These are phyloP conservation scores for Begonia loranthoides DNA, from an alignment of 306 rosid genomes.

Conservation along the genomic window DNA sequence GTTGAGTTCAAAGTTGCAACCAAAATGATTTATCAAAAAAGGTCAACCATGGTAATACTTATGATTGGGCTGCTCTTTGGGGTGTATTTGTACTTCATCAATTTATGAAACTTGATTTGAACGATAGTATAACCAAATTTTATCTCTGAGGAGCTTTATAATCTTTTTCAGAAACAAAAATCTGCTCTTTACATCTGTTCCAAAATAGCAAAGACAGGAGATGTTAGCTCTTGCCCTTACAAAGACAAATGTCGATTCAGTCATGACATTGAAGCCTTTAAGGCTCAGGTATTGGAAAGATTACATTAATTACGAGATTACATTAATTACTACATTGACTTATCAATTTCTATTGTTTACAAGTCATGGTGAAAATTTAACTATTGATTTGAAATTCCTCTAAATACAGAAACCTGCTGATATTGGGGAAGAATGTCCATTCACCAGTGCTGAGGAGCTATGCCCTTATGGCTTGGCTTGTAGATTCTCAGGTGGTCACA, in stretches of 20 bases:
- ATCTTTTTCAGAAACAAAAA: conserved; percentile 44
- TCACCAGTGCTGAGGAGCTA: conserved; percentile 25
- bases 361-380: neutral
- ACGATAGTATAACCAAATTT: too few relatives aligned
- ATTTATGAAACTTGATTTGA: too few relatives aligned
- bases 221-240: conserved; percentile 52
- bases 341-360: too few relatives aligned
- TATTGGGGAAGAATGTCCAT: conserved; percentile 78
- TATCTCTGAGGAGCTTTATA: conserved; percentile 1
- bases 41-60: too few relatives aligned
- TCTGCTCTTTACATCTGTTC: conserved; percentile 55
- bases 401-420: conserved; percentile 60
- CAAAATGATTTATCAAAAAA: too few relatives aligned
- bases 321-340: too few relatives aligned
- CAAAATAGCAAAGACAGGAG: conserved; percentile 54
- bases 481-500: conserved; percentile 63
- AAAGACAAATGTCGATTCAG: conserved; percentile 76
- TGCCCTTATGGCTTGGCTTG: conserved; percentile 79
- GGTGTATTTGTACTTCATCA: too few relatives aligned
- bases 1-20: too few relatives aligned
- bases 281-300: conserved; percentile 43
- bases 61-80: too few relatives aligned
- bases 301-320: neutral
- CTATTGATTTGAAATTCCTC: neutral
- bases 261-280: conserved; percentile 68